Evolutionary conservation across 2,329 filamentous ascomycete genomes (phyloP).

Genomic region (Aspergillus fijiensis): DNA sequence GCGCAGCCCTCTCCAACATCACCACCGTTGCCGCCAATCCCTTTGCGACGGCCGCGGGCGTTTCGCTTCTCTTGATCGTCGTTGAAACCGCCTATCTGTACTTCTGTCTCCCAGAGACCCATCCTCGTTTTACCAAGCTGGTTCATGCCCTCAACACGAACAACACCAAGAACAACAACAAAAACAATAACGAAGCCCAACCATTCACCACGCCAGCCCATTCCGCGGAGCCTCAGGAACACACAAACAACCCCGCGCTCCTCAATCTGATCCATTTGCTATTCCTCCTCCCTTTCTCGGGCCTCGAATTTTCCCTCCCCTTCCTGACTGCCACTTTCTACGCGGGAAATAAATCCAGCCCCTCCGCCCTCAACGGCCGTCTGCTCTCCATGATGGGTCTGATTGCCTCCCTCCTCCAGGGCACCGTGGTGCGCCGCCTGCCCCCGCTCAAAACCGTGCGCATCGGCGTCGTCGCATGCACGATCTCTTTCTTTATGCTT

Average conservation of each 20-base stretch:
- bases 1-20: constrained; percentile 79
- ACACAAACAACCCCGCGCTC: constrained; percentile 79
- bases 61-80: constrained; percentile 81
- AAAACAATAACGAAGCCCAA: not conserved
- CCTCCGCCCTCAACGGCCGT: constrained; percentile 74
- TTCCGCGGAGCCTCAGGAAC: constrained; percentile 29
- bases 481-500: constrained; percentile 77
- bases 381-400: constrained; percentile 90
- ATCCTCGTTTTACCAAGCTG: constrained; percentile 57
- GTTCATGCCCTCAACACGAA: constrained; percentile 24
- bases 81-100: constrained; percentile 88
- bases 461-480: constrained; percentile 73
- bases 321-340: constrained; percentile 98
- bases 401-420: constrained; percentile 87
- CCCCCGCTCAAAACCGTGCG: constrained; percentile 78
- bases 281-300: constrained; percentile 95
- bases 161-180: constrained; percentile 13
- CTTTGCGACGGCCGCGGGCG: constrained; percentile 87
- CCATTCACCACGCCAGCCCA: not conserved
- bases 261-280: constrained; percentile 84
- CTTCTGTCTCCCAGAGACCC: constrained; percentile 78
- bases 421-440: constrained; percentile 81
- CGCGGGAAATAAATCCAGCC: constrained; percentile 56
- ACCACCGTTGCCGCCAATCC: constrained; percentile 81
- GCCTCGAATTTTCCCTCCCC: constrained; percentile 95